These are phyloP conservation scores for Myxozyma nipponensis DNA, from an alignment of 805 yeast species.

Conservation along the genomic window DNA sequence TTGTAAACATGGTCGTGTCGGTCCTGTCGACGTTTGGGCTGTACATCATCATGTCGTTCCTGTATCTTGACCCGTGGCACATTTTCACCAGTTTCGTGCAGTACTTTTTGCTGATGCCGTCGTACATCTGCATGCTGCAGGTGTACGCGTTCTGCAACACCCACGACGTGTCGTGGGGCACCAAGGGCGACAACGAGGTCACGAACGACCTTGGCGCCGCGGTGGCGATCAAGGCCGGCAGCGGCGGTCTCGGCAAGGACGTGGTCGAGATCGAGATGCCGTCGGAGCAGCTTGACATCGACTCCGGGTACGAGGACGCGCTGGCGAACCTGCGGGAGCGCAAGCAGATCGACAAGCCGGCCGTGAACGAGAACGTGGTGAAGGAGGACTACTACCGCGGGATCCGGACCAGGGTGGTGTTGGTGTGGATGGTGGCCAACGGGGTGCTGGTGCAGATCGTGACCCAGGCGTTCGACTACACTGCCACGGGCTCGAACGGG, in stretches of 20 bases:
- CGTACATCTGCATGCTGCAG: slow-evolving; percentile 87
- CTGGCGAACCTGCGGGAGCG: slow-evolving; percentile 63
- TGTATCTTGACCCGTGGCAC: slow-evolving; percentile 97
- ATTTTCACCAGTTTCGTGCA: slow-evolving; percentile 80
- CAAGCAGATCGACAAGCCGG: slow-evolving; percentile 39
- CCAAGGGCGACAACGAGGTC: slow-evolving; percentile 85
- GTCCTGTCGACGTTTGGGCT: slow-evolving; percentile 88
- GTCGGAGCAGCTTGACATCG: slow-evolving; percentile 68
- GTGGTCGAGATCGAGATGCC: slow-evolving; percentile 77
- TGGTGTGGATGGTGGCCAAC: slow-evolving; percentile 86
- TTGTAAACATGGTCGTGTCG: slow-evolving; percentile 77
- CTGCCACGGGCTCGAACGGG: slow-evolving; percentile 61
- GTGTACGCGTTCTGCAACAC: slow-evolving; percentile 97
- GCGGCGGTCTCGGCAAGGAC: slow-evolving; percentile 73
- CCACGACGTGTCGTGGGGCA: slow-evolving; percentile 99
- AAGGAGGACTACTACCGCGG: slow-evolving; percentile 88
- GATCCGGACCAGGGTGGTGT: slow-evolving; percentile 91
- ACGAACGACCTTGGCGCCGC: slow-evolving; percentile 73
- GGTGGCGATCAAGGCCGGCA: slow-evolving; percentile 47
- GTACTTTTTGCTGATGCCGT: slow-evolving; percentile 84
- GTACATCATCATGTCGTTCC: slow-evolving; percentile 72
- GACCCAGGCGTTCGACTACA: slow-evolving; percentile 72
- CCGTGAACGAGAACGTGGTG: slow-evolving; percentile 38
- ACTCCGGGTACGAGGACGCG: slow-evolving; percentile 74
- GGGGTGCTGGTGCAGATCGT: slow-evolving; percentile 79